Evolutionary conservation across 495 filamentous ascomycete species (phyloP).

Genomic region (Hypoxylon lienhwacheense): DNA sequence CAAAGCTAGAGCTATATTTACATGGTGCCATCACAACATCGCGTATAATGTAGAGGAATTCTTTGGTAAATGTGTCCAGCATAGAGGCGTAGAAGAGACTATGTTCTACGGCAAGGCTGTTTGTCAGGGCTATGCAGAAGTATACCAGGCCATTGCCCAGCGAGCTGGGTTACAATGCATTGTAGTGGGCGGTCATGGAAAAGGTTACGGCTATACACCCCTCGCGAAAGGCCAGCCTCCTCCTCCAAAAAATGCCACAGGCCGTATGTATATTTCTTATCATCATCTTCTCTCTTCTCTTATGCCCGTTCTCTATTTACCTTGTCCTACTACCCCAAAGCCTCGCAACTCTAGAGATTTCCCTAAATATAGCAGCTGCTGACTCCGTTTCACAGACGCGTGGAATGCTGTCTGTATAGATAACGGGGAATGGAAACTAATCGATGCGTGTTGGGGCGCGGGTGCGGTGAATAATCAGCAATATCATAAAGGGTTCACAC

Average conservation of each 20-base stretch:
- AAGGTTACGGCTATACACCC: slow-evolving; percentile 72
- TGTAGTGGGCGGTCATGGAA: slow-evolving; percentile 78
- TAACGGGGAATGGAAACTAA: slow-evolving; percentile 82
- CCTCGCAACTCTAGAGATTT: not conserved
- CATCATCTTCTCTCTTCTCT: too few relatives aligned
- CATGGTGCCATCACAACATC: slow-evolving; percentile 94
- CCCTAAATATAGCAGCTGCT: not conserved
- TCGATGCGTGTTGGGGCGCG: slow-evolving; percentile 93
- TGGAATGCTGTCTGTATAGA: slow-evolving; percentile 94
- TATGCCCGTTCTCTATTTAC: not conserved
- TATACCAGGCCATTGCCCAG: slow-evolving; percentile 73
- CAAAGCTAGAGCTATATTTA: slow-evolving; percentile 89
- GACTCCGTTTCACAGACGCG: slow-evolving; percentile 57
- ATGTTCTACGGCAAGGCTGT: slow-evolving; percentile 78
- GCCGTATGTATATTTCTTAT: slow-evolving; percentile 34
- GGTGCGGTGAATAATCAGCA: slow-evolving; percentile 58
- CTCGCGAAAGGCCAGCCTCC: slow-evolving; percentile 56
- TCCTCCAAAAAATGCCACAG: slow-evolving; percentile 57
- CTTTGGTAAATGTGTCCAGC: slow-evolving; percentile 65
- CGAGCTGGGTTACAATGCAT: slow-evolving; percentile 72
- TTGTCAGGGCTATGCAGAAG: slow-evolving; percentile 87
- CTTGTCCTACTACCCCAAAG: not conserved
- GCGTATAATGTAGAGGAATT: slow-evolving; percentile 78
- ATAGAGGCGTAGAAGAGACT: slow-evolving; percentile 67
- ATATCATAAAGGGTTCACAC: slow-evolving; percentile 70